These are phyloP conservation scores for Linnemannia elongata DNA, from an alignment of 192 early-diverging fungal genomes.

Conservation along the genomic window DNA sequence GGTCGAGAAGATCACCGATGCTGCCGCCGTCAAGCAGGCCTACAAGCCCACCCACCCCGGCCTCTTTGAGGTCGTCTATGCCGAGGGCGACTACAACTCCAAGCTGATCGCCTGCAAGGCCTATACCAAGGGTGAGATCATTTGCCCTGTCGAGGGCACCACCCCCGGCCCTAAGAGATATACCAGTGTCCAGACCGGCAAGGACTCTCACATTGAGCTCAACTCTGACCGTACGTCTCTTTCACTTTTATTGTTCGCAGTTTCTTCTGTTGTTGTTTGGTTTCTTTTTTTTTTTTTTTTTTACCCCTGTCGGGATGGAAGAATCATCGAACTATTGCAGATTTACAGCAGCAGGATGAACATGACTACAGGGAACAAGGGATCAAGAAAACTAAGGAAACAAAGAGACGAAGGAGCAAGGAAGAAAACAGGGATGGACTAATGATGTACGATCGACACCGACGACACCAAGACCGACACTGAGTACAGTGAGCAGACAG, in stretches of 20 bases:
- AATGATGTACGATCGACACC: too few species aligned
- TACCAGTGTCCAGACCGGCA: conserved; percentile 65
- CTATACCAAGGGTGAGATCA: conserved; percentile 61
- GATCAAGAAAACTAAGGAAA: too few species aligned
- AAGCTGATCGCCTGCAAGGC: conserved; percentile 56
- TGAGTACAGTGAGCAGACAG: neutral
- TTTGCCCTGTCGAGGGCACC: conserved; percentile 59
- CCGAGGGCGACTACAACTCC: conserved; percentile 61
- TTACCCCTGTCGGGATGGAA: neutral
- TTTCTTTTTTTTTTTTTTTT: neutral
- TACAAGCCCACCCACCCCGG: conserved; percentile 62
- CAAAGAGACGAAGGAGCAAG: too few species aligned
- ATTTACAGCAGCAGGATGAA: neutral
- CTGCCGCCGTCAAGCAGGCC: conserved; percentile 49
- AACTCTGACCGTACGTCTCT: conserved; percentile 63
- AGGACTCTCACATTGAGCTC: conserved; percentile 65
- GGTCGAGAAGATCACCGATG: conserved; percentile 52
- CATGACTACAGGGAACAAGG: neutral
- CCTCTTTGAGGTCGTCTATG: conserved; percentile 57
- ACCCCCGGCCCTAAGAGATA: conserved; percentile 68
- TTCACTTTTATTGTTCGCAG: neutral
- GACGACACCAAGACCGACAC: neutral
- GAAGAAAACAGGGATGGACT: too few species aligned
- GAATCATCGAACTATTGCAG: neutral
- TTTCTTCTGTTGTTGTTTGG: neutral